These are phyloP conservation scores for Rhododendron henanense DNA, from an alignment of 148 eudicot species.

Conservation along the genomic window DNA sequence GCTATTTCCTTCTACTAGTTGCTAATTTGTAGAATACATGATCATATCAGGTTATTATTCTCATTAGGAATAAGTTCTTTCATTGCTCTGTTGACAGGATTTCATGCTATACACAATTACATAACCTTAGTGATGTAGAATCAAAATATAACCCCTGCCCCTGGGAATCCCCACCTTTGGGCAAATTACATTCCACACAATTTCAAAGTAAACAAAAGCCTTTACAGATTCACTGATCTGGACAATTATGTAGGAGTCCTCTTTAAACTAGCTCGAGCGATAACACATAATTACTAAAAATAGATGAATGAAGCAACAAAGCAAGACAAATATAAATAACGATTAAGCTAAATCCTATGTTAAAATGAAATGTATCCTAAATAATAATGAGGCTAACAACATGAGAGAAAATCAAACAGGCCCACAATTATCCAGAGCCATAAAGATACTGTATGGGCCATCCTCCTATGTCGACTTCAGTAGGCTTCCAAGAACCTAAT, in stretches of 20 bases:
- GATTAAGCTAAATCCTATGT: not conserved
- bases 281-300: not conserved
- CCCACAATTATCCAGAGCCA: not conserved
- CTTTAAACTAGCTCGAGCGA: not conserved
- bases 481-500: not conserved
- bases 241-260: not conserved
- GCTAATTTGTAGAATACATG: not conserved
- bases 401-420: not conserved
- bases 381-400: not conserved
- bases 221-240: not conserved
- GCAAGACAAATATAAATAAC: not conserved
- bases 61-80: not conserved
- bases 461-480: not conserved
- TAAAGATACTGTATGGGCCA: not conserved
- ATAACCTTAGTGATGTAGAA: not conserved
- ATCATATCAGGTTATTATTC: not conserved
- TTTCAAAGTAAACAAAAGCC: not conserved
- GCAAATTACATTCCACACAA: not conserved
- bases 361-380: too few relatives aligned
- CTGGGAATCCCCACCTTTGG: not conserved
- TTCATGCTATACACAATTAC: not conserved
- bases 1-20: not conserved
- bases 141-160: not conserved
- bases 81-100: not conserved
- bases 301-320: not conserved